Evolutionary conservation across 192 early-diverging fungal species (phyloP).

Genomic region (Backusella mclennaniae): DNA sequence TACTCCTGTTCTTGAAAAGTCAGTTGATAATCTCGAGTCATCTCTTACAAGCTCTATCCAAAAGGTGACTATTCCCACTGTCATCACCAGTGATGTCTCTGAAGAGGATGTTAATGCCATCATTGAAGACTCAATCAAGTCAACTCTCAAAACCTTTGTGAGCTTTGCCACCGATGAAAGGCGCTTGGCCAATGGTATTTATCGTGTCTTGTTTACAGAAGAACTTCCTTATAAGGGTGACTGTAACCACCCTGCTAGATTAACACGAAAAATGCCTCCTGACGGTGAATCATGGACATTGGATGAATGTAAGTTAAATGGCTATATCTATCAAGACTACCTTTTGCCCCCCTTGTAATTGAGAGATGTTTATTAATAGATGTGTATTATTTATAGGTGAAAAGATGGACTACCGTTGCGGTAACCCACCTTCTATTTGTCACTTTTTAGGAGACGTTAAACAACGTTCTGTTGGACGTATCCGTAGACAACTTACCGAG

Average conservation of each 20-base stretch:
- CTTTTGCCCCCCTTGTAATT: neutral
- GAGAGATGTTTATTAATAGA: neutral
- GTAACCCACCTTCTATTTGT: slow-evolving; percentile 60
- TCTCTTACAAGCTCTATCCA: slow-evolving; percentile 25
- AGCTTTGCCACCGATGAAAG: slow-evolving; percentile 16
- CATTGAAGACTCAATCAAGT: slow-evolving; percentile 22
- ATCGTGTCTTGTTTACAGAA: slow-evolving; percentile 43
- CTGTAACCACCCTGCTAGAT: slow-evolving; percentile 49
- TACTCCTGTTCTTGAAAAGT: slow-evolving; percentile 32
- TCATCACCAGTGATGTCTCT: slow-evolving; percentile 20
- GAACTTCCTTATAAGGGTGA: slow-evolving; percentile 55
- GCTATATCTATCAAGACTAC: neutral
- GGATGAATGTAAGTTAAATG: slow-evolving; percentile 40
- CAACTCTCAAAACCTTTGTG: slow-evolving; percentile 20
- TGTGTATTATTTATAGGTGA: slow-evolving; percentile 24
- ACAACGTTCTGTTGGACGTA: slow-evolving; percentile 28
- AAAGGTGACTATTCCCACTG: slow-evolving; percentile 24
- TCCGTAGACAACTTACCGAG: slow-evolving; percentile 19
- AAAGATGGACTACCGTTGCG: slow-evolving; percentile 57
- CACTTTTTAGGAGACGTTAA: slow-evolving; percentile 43
- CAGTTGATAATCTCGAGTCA: slow-evolving; percentile 18
- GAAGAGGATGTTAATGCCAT: slow-evolving; percentile 6
- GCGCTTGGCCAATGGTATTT: slow-evolving; percentile 38
- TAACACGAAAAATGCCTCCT: slow-evolving; percentile 45
- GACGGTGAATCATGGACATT: slow-evolving; percentile 45